Conservation (phyloP, 2,329 filamentous ascomycete species). For the Sporothrix schenckii region DNA sequence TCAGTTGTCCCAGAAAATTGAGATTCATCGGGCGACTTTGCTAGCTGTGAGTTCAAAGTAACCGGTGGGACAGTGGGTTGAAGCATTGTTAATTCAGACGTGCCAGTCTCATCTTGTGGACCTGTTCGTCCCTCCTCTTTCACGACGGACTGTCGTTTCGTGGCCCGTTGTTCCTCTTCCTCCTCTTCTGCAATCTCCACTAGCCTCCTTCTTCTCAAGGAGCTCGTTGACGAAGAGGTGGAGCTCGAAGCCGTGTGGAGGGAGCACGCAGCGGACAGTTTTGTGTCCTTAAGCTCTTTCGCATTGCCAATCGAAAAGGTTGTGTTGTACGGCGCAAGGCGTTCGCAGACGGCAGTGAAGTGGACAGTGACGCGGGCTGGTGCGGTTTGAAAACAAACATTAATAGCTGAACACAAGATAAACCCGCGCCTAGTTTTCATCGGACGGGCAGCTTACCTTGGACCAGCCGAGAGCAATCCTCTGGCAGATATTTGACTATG, state of each 20-base stretch:
- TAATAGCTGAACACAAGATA: not conserved
- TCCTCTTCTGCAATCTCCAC: conserved; percentile 94
- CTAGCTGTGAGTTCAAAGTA: conserved; percentile 57
- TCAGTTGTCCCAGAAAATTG: conserved; percentile 55
- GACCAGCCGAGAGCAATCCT: conserved; percentile 84
- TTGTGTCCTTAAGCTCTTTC: conserved; percentile 82
- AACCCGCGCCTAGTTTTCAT: no score
- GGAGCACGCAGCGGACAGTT: conserved; percentile 84
- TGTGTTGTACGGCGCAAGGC: conserved; percentile 84
- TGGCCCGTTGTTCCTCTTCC: conserved; percentile 64
- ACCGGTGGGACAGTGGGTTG: conserved; percentile 45
- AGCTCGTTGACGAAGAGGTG: conserved; percentile 81
- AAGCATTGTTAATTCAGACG: conserved; percentile 25
- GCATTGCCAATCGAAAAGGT: conserved; percentile 74
- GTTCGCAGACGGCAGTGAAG: conserved; percentile 67
- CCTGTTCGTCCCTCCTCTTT: conserved; percentile 49
- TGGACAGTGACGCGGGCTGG: conserved; percentile 80
- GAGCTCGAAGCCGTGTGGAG: conserved; percentile 86
- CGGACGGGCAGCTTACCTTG: conserved; percentile 69
- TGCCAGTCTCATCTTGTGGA: conserved; percentile 39
- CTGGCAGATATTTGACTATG: conserved; percentile 88
- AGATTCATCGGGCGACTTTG: conserved; percentile 54
- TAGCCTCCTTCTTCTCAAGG: conserved; percentile 72
- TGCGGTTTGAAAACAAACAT: not conserved
- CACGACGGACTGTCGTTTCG: conserved; percentile 61